Evolutionary conservation across 1,284 basidiomycete species (phyloP), one percentile per base, ranked within the genome.

Genomic region (Ustilago loliicola): DNA sequence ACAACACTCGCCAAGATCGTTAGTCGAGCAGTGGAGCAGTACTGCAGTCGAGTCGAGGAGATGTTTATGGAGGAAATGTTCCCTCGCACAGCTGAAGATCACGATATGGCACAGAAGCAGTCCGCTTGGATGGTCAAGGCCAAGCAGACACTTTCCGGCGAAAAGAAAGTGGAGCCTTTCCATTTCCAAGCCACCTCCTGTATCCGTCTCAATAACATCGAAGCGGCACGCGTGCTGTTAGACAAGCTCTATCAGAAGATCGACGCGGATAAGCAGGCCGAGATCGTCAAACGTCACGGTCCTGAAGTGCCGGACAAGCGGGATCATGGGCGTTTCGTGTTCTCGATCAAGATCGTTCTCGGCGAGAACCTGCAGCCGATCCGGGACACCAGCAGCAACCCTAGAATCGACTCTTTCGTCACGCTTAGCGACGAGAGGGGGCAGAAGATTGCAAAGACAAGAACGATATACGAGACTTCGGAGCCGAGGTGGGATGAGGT

Each of bases 201-300:
- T 83, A 94, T 99, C 83, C 98, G 98, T 88, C 90, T 99, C 54
- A 99, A 99, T 89, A 98, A 99, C 85, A 92, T 99, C 75, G 95
- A 97, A 81, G 93, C 94, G 2, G 95, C 96, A 1, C 91, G 96
- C 13, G 91, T 91, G 66, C 89, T 97, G 61, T 89, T 99, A 62
- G 97, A 99, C 86, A 93, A 93, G 80, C 93, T 99, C 89, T 99
- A 98, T 87, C 91, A 90, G 60, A 93, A 94, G 79, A 92, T 98
- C 88, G 90, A 96, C 68, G 95, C 93, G 0, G 97, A 99, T 87
- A 92, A 92, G 84, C 91, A 96, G 71, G 91, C 93, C 0, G 91
- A 92, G 45, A 89, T 91, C 27, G 81, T 88, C 58, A 82, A 87
- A 40, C 80, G 87, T 85, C 88, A 88, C 27, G 79, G 75, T 15